Evolutionary conservation across 352 stramenopile genomes (phyloP).

Genomic region (Globisporangium splendens): DNA sequence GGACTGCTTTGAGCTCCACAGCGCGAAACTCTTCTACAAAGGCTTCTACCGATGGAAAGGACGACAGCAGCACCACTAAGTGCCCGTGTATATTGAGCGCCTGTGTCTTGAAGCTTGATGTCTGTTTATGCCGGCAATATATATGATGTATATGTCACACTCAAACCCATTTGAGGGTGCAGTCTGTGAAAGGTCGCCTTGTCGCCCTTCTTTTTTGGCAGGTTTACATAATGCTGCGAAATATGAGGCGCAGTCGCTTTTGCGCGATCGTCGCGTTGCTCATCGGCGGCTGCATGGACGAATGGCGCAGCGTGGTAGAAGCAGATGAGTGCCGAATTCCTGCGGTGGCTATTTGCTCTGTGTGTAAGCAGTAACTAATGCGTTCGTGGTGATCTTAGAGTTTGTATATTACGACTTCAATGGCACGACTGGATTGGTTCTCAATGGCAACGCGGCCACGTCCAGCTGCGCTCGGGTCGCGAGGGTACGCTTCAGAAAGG

Average conservation of each 20-base stretch:
- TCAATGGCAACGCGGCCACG: slow-evolving; percentile 79
- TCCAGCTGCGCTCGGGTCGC: slow-evolving; percentile 58
- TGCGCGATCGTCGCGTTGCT: too few species aligned
- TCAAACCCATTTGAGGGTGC: too few species aligned
- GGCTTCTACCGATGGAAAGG: slow-evolving; percentile 19
- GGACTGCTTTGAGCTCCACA: slow-evolving; percentile 45
- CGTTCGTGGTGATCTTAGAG: slow-evolving; percentile 22
- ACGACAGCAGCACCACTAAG: background rate
- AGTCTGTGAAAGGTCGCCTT: too few species aligned
- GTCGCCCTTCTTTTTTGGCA: too few species aligned
- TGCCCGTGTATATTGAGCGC: background rate
- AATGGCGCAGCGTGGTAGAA: background rate
- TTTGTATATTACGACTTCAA: slow-evolving; percentile 91
- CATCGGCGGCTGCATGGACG: too few species aligned
- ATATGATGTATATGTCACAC: too few species aligned
- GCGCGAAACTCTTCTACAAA: slow-evolving; percentile 17
- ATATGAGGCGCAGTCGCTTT: too few species aligned
- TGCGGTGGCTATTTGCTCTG: background rate
- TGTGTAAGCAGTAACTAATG: background rate
- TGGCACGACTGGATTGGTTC: slow-evolving; percentile 62
- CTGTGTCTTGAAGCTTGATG: background rate
- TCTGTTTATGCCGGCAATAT: background rate
- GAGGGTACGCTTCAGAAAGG: slow-evolving; percentile 22
- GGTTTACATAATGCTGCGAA: too few species aligned
- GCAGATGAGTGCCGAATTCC: background rate